phyloP scores from a whole-genome alignment of 306 rosid genomes.

The Oxytropis ochrocephala region DNA sequence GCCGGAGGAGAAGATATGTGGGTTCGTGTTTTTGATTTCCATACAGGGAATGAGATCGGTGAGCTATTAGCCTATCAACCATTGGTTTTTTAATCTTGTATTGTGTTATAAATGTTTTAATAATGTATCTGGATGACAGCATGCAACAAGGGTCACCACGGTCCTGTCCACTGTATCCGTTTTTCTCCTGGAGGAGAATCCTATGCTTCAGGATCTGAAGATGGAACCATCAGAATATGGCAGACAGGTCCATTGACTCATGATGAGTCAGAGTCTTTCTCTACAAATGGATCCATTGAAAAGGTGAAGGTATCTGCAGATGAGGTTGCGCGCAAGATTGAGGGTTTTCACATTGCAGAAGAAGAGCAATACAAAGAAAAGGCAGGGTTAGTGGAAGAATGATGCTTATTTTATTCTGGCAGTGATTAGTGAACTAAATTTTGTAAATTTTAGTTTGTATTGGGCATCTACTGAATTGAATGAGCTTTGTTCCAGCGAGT shows the following conservation, averaged over 20 bases:
- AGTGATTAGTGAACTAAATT: constrained; percentile 24
- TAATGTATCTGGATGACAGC: constrained; percentile 44
- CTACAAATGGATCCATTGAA: constrained; percentile 48
- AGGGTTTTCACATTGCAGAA: constrained; percentile 59
- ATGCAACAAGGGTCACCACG: constrained; percentile 97
- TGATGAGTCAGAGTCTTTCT: constrained; percentile 43
- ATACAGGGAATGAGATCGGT: constrained; percentile 86
- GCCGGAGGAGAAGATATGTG: constrained; percentile 99
- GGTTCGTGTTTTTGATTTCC: constrained; percentile 82
- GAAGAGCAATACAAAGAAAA: constrained; percentile 56
- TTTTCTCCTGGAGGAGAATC: constrained; percentile 97
- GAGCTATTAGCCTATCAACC: constrained; percentile 9
- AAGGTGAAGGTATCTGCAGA: constrained; percentile 52
- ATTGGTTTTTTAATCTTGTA: not conserved
- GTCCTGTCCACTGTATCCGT: constrained; percentile 91
- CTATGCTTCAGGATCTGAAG: constrained; percentile 95
- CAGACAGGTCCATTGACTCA: constrained; percentile 75
- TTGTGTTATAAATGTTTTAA: constrained; percentile 1
- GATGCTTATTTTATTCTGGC: constrained; percentile 9
- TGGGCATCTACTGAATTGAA: constrained; percentile 24
- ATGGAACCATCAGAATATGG: constrained; percentile 97
- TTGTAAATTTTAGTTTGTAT: constrained; percentile 33
- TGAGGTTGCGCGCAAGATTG: constrained; percentile 68
- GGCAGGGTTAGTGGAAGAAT: constrained; percentile 51
- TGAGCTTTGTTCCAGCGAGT: constrained; percentile 17